These are phyloP conservation scores for Brassica juncea DNA, from an alignment of 345 rosid species.

Conservation along the genomic window DNA sequence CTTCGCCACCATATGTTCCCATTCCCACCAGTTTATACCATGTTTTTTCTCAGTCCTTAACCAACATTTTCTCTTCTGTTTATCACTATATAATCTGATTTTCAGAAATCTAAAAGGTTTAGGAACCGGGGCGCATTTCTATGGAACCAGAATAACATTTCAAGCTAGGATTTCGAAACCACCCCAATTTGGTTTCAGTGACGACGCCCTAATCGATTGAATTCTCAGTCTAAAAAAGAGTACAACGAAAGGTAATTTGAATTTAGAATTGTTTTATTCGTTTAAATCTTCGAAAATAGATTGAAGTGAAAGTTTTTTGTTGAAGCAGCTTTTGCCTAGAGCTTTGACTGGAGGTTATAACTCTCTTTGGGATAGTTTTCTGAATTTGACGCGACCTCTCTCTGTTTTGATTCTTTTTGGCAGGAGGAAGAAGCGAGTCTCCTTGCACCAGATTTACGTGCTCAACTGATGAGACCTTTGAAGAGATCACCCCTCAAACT, in stretches of 20 bases:
- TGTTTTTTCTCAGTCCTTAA: neutral
- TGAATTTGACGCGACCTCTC: conserved; percentile 48
- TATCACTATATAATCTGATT: neutral
- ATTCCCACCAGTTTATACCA: neutral
- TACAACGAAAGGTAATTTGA: conserved; percentile 69
- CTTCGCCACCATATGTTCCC: neutral
- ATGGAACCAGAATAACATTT: too few species aligned
- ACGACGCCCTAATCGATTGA: conserved; percentile 38
- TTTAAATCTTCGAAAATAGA: conserved; percentile 1
- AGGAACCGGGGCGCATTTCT: too few species aligned
- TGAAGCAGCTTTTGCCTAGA: conserved; percentile 53
- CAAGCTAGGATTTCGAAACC: neutral
- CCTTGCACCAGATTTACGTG: conserved; percentile 76
- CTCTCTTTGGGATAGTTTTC: neutral
- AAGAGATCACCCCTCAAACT: conserved; percentile 76
- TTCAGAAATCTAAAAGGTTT: too few species aligned
- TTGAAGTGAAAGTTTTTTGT: conserved; percentile 31
- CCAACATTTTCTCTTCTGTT: neutral
- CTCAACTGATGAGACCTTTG: conserved; percentile 87
- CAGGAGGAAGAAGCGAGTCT: conserved; percentile 93
- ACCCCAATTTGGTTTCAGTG: neutral
- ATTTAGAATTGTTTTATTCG: neutral
- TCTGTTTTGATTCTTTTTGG: too few species aligned
- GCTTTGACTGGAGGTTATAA: neutral
- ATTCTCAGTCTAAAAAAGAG: conserved; percentile 58